phyloP scores from a whole-genome alignment of 371 early-diverging fungal genomes.

The Encephalitozoon intestinalis region DNA sequence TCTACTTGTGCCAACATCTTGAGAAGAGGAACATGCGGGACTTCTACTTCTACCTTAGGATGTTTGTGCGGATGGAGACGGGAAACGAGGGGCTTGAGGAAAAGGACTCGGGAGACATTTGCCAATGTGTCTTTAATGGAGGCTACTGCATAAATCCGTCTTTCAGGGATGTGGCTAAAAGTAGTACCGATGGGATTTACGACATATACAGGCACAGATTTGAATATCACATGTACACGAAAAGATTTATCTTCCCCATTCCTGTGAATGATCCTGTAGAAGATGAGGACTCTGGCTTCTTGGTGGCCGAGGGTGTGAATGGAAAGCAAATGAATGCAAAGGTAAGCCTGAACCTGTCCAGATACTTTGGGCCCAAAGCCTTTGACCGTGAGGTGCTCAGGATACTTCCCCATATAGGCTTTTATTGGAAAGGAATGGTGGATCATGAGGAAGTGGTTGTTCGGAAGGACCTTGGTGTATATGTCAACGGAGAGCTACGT shows the following conservation, averaged over 20 bases:
- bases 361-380: background rate
- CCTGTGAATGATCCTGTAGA: background rate
- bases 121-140: background rate
- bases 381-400: background rate
- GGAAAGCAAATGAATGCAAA: background rate
- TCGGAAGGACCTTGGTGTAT: background rate
- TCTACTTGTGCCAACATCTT: background rate
- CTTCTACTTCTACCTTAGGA: background rate
- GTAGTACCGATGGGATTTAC: background rate
- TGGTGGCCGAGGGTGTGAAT: background rate
- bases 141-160: background rate
- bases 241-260: background rate
- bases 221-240: background rate
- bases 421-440: background rate
- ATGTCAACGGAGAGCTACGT: background rate
- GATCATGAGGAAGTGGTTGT: background rate
- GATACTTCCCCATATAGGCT: background rate
- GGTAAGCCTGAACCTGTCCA: background rate
- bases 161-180: background rate
- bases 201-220: conserved; percentile 6
- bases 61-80: background rate
- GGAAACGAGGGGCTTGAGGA: background rate
- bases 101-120: background rate
- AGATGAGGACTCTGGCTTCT: background rate
- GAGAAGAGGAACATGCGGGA: background rate